Base-by-base conservation (phyloP, 73 alveolate species). In the Paramecium bursaria region DNA sequence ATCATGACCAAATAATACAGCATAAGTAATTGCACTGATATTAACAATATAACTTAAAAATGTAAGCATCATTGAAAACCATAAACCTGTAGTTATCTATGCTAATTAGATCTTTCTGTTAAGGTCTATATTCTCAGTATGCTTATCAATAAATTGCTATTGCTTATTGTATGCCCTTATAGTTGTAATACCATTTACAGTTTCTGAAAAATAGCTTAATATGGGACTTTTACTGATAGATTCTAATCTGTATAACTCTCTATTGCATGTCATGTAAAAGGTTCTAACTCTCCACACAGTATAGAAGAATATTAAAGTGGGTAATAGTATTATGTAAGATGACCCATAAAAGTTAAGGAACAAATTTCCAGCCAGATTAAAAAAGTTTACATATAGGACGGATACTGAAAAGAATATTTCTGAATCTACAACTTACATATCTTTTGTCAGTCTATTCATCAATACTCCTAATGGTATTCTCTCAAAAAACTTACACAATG, bases 381-480 rank as follows among this genome's bases (percentile, higher is more conserved):
- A 50, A 23, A 53, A 29, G 31, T 50, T 75, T 0, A 61, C 49
- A 4, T 50, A 75, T 10, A 75, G 52, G 11, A 75, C 55, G 0
- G 77, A 55, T 30, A 75, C 50, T 1, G 77, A 48, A 52, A 49
- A 75, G 22, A 61, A 42, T 6, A 75, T 29, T 50, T 77, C 93
- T 26, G 50, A 39, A 17, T 87, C 93, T 13, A 87, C 25, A 19
- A 75, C 74, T 26, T 77, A 87, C 17, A 76, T 75, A 76, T 92
- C 98, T 90, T 94, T 96, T n/a, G 99, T 87, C 73, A 95, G 89
- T 49, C 98, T 90, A 87, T 95, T 95, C 50, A 96, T 86, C 19
- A 96, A 88, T 90, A 95, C 95, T 0, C 99, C 99, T 6, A 96
- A 85, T 17, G 99, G 99, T 2, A 97, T 96, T 17, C 95, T 92